Base-by-base conservation (phyloP, 495 filamentous ascomycete genomes). In the Penicillium coprophilum region DNA sequence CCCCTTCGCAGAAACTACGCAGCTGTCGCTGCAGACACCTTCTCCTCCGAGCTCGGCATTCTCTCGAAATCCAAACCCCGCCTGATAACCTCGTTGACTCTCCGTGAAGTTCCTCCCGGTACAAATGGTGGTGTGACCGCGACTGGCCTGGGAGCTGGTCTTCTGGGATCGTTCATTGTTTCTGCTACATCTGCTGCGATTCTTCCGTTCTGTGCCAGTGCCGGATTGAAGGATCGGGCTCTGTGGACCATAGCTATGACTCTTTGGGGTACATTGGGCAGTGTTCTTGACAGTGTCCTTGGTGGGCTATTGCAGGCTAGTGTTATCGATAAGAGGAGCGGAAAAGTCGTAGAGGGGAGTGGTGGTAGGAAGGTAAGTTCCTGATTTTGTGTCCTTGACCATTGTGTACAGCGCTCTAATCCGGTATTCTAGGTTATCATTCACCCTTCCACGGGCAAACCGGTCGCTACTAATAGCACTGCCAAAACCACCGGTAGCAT, bases 11-110 rank as follows among this genome's bases (percentile, higher is more conserved):
- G 76, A 19, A 89, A 97, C 74, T 98, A 98, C 59, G 94, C 91
- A 31, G 89, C 90, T 23, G 90, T 93, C 20, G 85, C 91, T 12
- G 88, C 94, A 28, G 94, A 98, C 67, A 98, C 94, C 6, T 95
- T 96, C 72, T 91, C 88, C 53, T 97, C 92, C 12, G 94, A 98
- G 72, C 84, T 97, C 13, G 94, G 94, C 7, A 98, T 98, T 46
- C 80, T 97, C 17, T 87, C 92, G 17, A 85, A 80, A 56, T 80
- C 79, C 21, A 73, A 79, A 36, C 94, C 94, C 1, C 82, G 91
- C 17, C 82, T 98, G n/a, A 91, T 98, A 53, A 96, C 91, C 5
- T 90, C 90, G 24, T 81, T 82, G 21, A 88, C 78, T 20, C 73
- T 92, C 12, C 81, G 84, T 13, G 77, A 83, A 59, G 95, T 97